Conservation (phyloP, 768 basidiomycete species). For the Termitomyces sp. region DNA sequence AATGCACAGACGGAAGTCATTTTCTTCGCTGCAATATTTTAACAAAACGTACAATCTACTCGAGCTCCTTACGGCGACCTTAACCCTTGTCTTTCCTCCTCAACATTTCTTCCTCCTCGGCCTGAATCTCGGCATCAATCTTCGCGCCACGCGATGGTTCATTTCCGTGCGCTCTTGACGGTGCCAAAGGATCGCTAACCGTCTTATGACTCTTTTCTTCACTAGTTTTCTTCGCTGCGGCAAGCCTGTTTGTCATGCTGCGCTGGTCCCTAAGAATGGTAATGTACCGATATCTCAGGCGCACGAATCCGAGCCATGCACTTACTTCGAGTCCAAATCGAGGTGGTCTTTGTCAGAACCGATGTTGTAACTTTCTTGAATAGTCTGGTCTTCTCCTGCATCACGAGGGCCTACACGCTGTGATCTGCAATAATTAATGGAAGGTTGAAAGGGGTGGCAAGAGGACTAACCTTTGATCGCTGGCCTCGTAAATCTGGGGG, state of each 20-base stretch:
- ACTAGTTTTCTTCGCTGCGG: slow-evolving; percentile 22
- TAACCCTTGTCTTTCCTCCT: slow-evolving; percentile 31
- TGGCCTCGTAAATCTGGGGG: slow-evolving; percentile 38
- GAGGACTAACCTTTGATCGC: slow-evolving; percentile 36
- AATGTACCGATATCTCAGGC: background rate
- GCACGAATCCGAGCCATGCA: background rate
- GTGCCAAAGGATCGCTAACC: slow-evolving; percentile 38
- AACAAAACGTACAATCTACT: background rate
- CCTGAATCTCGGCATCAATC: slow-evolving; percentile 50
- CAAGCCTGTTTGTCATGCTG: slow-evolving; percentile 32
- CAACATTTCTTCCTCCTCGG: slow-evolving; percentile 44
- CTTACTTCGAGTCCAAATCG: background rate
- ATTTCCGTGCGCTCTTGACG: slow-evolving; percentile 48
- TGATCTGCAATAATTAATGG: background rate
- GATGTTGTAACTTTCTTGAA: background rate
- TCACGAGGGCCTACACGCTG: background rate
- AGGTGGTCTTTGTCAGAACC: background rate
- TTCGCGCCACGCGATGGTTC: slow-evolving; percentile 52
- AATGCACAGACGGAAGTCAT: too few relatives aligned
- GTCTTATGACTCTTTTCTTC: slow-evolving; percentile 24
- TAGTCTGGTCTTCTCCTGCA: background rate
- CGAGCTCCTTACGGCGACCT: too few relatives aligned
- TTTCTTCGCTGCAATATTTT: too few relatives aligned
- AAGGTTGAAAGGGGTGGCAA: background rate
- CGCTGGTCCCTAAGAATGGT: slow-evolving; percentile 7